These are phyloP conservation scores for Plasmodium knowlesi DNA, from an alignment of 169 alveolate species.

Conservation along the genomic window DNA sequence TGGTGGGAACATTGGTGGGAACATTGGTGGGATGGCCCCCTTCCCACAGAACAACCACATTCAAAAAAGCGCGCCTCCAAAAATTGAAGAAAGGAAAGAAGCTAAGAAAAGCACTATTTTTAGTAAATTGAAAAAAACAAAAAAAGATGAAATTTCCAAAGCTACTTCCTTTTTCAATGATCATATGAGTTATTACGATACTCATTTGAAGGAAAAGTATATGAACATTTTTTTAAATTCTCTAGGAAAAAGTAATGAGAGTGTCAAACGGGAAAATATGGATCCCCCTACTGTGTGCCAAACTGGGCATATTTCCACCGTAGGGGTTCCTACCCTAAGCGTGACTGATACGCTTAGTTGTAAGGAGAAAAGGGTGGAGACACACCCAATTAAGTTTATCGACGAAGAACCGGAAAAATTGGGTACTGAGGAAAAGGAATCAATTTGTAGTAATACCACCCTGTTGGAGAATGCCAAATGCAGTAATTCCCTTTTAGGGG, in stretches of 20 bases:
- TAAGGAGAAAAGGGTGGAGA: background rate
- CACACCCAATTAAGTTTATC: background rate
- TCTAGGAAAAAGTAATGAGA: background rate
- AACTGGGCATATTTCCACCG: background rate
- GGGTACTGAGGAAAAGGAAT: background rate
- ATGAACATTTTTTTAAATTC: slow-evolving; percentile 26
- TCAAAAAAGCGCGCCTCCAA: background rate
- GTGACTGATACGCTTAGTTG: background rate
- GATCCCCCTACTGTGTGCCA: background rate
- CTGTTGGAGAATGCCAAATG: background rate
- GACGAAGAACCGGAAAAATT: background rate
- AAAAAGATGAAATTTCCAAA: slow-evolving; percentile 25
- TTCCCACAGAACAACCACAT: background rate
- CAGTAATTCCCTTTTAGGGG: background rate
- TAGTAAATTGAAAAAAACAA: slow-evolving; percentile 1
- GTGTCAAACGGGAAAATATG: background rate
- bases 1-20: no score
- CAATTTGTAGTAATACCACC: background rate
- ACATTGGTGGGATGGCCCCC: background rate
- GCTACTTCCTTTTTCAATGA: slow-evolving; percentile 9
- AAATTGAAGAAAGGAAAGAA: background rate
- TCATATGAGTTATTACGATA: slow-evolving; percentile 57
- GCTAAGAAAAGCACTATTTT: background rate
- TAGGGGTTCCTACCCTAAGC: background rate
- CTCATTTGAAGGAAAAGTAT: slow-evolving; percentile 57